These are phyloP conservation scores for Kwoniella pini DNA, from an alignment of 768 basidiomycete genomes.

Conservation along the genomic window DNA sequence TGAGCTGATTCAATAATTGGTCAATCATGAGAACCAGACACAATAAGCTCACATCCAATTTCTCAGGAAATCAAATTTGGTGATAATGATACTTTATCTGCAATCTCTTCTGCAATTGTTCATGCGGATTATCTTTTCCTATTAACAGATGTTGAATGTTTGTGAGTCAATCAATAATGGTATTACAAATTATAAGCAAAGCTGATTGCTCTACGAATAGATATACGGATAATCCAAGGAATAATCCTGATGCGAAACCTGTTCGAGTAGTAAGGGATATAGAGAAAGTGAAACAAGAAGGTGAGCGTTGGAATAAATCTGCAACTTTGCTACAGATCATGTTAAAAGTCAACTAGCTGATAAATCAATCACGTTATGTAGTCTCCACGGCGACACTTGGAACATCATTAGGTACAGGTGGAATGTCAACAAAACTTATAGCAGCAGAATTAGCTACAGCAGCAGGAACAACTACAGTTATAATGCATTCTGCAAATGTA, in stretches of 20 bases:
- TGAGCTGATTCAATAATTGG: constrained; percentile 49
- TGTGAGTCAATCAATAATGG: constrained; percentile 59
- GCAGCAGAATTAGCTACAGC: constrained; percentile 96
- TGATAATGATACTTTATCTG: constrained; percentile 96
- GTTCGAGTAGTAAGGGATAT: constrained; percentile 84
- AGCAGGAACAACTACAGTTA: constrained; percentile 88
- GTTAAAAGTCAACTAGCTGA: neutral
- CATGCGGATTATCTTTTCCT: constrained; percentile 97
- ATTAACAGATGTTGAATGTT: constrained; percentile 90
- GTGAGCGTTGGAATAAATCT: constrained; percentile 58
- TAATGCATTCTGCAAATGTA: constrained; percentile 79
- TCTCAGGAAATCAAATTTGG: constrained; percentile 98
- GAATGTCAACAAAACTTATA: constrained; percentile 99
- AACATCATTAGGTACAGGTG: constrained; percentile 90
- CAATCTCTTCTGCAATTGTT: constrained; percentile 95
- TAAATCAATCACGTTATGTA: constrained; percentile 45
- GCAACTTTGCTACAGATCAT: neutral
- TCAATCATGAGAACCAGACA: neutral
- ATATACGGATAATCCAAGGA: constrained; percentile 92
- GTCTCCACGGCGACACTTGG: constrained; percentile 92
- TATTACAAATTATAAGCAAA: too few relatives aligned
- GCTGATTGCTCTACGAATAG: constrained; percentile 14
- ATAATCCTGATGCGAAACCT: constrained; percentile 75
- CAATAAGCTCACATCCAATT: neutral
- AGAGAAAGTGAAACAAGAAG: constrained; percentile 74